Base-by-base conservation (phyloP, 2,329 filamentous ascomycete species). In the Fusarium pseudonygamai region DNA sequence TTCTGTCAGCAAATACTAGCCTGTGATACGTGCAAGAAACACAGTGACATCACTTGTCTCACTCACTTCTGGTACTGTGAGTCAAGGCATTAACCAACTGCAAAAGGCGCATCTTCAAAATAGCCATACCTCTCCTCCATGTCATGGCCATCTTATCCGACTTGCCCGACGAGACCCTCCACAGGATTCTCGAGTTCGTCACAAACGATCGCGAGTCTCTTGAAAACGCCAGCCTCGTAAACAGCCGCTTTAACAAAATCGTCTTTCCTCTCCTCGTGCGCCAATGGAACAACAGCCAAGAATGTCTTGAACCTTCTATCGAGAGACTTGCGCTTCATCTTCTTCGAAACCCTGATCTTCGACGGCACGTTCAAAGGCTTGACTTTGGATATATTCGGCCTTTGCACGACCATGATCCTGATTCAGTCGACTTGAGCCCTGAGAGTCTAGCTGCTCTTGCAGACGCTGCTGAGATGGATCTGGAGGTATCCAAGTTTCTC, bases 201-300 rank as follows among this genome's bases (percentile, higher is more conserved):
- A n/a, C 36, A 32, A 7, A 1, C 3, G 6, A 30, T 3, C 14
- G 20, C 0, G 0, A 2, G 0, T 65, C 47, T 0, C 24, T 65
- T 5, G 20, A 24, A 18, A 65, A 16, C 4, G 7, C 49, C 5
- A 45, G 60, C 7, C 49, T 57, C 15, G 7, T 37, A 5, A 49
- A 20, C 18, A 34, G 42, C 6, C 5, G 13, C 12, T 42, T 66
- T 13, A 65, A 42, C 14, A 36, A 26, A 32, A 42, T 65, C 1
- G 16, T 18, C 22, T 64, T 30, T 26, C 49, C 49, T 37, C 39
- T 56, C 4, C 18, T 64, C 6, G 42, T 65, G 3, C 22, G 36
- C 20, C 36, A 26, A 57, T 66, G 63, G 63, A 22, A 13, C 3
- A 32, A 49, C 15, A 57, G 60, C 30, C 34, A 40, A 57, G 24